phyloP scores from a whole-genome alignment of 768 basidiomycete genomes.

The Strobilomyces confusus region DNA sequence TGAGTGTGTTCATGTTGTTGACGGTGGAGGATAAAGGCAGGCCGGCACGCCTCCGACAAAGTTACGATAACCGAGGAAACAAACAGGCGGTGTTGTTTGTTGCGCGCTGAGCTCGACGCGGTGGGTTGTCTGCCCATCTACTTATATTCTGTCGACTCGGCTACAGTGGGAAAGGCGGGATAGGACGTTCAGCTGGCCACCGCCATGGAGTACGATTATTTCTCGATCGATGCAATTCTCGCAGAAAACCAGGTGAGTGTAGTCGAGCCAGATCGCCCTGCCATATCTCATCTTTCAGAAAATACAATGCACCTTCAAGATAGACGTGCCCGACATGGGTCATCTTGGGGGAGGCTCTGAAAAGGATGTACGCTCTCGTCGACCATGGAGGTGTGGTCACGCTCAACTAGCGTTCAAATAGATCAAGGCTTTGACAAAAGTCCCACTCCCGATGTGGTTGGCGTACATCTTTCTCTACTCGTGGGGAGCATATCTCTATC shows the following conservation, averaged over 20 bases:
- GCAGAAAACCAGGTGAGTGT: slow-evolving; percentile 78
- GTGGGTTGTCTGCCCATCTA: background rate
- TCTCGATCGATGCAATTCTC: slow-evolving; percentile 85
- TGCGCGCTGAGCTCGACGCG: too few species aligned
- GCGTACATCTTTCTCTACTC: slow-evolving; percentile 82
- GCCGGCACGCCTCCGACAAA: too few species aligned
- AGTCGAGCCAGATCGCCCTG: background rate
- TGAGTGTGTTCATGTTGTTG: slow-evolving; percentile 22
- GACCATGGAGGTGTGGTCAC: background rate
- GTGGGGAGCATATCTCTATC: slow-evolving; percentile 35
- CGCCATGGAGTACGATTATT: slow-evolving; percentile 87
- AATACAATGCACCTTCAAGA: slow-evolving; percentile 90
- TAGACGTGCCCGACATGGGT: slow-evolving; percentile 80
- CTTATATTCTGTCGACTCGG: too few species aligned
- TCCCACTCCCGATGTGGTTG: slow-evolving; percentile 88
- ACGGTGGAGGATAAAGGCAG: background rate
- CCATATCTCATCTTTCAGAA: slow-evolving; percentile 47
- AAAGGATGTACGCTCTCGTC: slow-evolving; percentile 57
- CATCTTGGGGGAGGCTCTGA: slow-evolving; percentile 86
- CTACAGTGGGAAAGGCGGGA: background rate
- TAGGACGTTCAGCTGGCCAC: background rate
- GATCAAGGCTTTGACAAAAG: slow-evolving; percentile 75
- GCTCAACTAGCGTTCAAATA: slow-evolving; percentile 29
- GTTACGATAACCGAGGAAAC: too few species aligned
- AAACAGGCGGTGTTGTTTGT: too few species aligned